Base-by-base conservation (phyloP, 2,329 filamentous ascomycete species). In the Pseudocercospora eumusae region DNA sequence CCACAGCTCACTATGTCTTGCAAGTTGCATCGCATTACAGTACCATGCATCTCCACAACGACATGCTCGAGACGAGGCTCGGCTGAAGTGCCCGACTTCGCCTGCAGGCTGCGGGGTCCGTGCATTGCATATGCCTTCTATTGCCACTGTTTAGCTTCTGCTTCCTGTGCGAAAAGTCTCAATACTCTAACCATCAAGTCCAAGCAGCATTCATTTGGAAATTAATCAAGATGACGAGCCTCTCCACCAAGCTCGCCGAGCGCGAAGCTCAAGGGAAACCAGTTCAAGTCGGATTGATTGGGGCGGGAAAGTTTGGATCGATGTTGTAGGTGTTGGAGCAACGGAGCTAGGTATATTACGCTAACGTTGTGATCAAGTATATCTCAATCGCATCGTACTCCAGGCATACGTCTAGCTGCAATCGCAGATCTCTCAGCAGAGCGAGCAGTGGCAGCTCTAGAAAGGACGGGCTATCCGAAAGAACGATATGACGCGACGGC, bases 231-330 rank as follows among this genome's bases (percentile, higher is more conserved):
- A 79, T 79, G 76, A 77, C 75, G 1, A 73, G 68, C 63, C 71
- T 78, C 40, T 79, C 75, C n/a, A 75, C 73, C 8, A 80, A 78
- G 68, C 75, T 79, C 52, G 76, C 75, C 20, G 72, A 77, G 64
- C 73, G 77, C 42, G 76, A 78, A 61, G 71, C 70, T 40, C 69
- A 67, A 40, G 76, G 77, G 61, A 77, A 75, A 65, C 76, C 76
- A 3, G 76, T 79, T 33, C 70, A 70, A 44, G 75, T 81, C 36
- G 79, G 77, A 50, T 74, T 81, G 60, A 81, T 81, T 57, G 78
- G 79, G 3, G 78, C 79, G 42, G 79, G 79, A 58, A 81, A 80
- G 63, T 81, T 80, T 58, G 79, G 78, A 1, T 79, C 77, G 13
- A 80, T 80, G 79, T 80, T 78, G 71, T 73, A 64, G 56, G 68